Conservation (phyloP, 2,329 filamentous ascomycete genomes). For the Fusarium nodosum region DNA sequence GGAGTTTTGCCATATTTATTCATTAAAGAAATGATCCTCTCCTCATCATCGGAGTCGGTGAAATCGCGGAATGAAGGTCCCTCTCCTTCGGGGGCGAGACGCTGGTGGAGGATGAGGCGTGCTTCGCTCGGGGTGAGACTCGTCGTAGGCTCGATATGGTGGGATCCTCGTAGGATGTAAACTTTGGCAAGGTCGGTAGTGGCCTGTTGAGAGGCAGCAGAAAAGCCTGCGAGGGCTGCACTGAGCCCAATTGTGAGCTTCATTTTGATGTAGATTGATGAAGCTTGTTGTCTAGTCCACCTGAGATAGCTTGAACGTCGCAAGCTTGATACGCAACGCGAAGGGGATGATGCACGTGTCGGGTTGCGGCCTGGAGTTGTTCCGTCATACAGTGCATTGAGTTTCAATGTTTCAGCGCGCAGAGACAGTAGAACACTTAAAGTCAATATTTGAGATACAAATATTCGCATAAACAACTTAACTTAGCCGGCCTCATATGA, state of each 20-base stretch:
- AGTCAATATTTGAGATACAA: neutral
- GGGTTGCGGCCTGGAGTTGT: constrained; percentile 49
- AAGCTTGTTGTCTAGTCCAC: constrained; percentile 50
- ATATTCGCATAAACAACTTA: neutral
- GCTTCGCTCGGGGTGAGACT: constrained; percentile 67
- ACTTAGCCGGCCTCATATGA: neutral
- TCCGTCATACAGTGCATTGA: constrained; percentile 50
- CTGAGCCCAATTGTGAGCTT: constrained; percentile 59
- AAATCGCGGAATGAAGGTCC: constrained; percentile 64
- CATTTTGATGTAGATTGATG: constrained; percentile 56
- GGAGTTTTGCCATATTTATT: constrained; percentile 70
- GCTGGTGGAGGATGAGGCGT: constrained; percentile 71
- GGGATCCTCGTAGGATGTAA: constrained; percentile 63
- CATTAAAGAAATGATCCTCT: constrained; percentile 69
- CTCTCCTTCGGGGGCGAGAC: constrained; percentile 63
- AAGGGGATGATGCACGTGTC: constrained; percentile 49
- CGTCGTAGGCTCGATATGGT: constrained; percentile 53
- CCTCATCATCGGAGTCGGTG: constrained; percentile 56
- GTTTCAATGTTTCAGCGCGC: neutral
- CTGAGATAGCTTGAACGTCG: constrained; percentile 53
- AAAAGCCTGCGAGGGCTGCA: constrained; percentile 56
- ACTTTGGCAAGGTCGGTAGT: constrained; percentile 66
- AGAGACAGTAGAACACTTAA: no score
- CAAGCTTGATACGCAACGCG: constrained; percentile 48
- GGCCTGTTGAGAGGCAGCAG: constrained; percentile 56